Evolutionary conservation across 108 stramenopile species (phyloP), one percentile per base, ranked within the genome.

Genomic region (Fistulifera pelliculosa): DNA sequence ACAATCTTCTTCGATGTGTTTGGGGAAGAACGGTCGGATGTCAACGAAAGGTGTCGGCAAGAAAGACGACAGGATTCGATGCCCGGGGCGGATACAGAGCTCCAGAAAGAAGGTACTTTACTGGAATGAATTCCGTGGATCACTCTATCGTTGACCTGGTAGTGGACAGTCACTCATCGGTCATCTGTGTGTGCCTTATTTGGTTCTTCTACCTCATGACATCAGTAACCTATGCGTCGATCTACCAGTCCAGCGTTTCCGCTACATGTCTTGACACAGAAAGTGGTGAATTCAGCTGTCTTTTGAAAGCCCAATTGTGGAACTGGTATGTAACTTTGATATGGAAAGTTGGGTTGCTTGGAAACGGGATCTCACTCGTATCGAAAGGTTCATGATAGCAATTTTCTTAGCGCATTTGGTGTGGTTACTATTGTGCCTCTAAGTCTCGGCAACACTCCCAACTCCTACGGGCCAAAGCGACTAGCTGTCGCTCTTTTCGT

Each of bases 191-290:
- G 8, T 38, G 56, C 8, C 16, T 69, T 24, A 48, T 56, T 51
- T 74, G 73, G 73, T 41, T 66, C 38, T 62, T 56, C 27, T 68
- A 60, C 31, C 22, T 65, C 47, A 65, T 45, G 44, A 35, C 31
- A 35, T 19, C 44, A 5, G 19, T 45, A 4, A 19, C 44, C 4
- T 45, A 45, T 11, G 31, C 31, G 31, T 35, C 31, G 8, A 35
- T 35, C 8, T 35, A 35, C 8, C 31, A 35, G 31, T 35, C 31
- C 6, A 3, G 31, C 31, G 31, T 35, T 8, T 3, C 31, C 8
- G 31, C 31, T 8, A 6, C 31, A 3, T 35, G 31, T 8, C 31
- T 35, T 35, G 31, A 35, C 3, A 35, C 31, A 8, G 31, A 35
- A 35, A 35, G 31, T 8, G 31, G 8, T 3, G 31, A 35, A 35